Evolutionary conservation across 78 protist species (phyloP).

Genomic region (Polysphondylium violaceum): DNA sequence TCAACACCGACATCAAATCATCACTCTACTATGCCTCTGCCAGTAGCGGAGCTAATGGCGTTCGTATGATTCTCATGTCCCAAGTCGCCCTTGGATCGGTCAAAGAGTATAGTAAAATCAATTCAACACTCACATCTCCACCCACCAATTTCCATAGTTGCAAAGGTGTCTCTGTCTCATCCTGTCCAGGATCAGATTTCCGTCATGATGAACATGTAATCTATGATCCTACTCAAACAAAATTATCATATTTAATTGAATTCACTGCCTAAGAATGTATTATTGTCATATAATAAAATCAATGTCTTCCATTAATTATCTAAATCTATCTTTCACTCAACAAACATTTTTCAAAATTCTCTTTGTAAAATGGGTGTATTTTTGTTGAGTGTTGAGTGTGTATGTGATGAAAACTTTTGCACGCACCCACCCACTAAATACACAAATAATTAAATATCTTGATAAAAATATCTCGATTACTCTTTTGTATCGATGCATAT

Average conservation of each 20-base stretch:
- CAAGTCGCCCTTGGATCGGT: slow-evolving; percentile 20
- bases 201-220: slow-evolving; percentile 50
- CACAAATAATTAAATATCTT: too few species aligned
- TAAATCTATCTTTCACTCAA: too few species aligned
- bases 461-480: too few species aligned
- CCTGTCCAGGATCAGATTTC: slow-evolving; percentile 9
- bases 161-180: slow-evolving; percentile 28
- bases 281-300: too few species aligned
- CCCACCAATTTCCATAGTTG: slow-evolving; percentile 34
- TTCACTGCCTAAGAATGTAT: too few species aligned
- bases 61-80: slow-evolving; percentile 4
- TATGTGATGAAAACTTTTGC: too few species aligned
- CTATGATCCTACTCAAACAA: slow-evolving; percentile 25
- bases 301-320: too few species aligned
- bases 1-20: background rate
- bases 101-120: background rate
- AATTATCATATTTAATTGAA: slow-evolving; percentile 49
- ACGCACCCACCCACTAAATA: too few species aligned
- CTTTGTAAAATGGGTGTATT: too few species aligned
- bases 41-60: background rate
- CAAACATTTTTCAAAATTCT: too few species aligned
- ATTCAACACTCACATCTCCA: background rate
- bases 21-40: background rate
- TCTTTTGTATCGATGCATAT: too few species aligned
- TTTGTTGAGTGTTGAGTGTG: too few species aligned